Evolutionary conservation across 1,284 basidiomycete genomes (phyloP).

Genomic region (Puccinia horiana): DNA sequence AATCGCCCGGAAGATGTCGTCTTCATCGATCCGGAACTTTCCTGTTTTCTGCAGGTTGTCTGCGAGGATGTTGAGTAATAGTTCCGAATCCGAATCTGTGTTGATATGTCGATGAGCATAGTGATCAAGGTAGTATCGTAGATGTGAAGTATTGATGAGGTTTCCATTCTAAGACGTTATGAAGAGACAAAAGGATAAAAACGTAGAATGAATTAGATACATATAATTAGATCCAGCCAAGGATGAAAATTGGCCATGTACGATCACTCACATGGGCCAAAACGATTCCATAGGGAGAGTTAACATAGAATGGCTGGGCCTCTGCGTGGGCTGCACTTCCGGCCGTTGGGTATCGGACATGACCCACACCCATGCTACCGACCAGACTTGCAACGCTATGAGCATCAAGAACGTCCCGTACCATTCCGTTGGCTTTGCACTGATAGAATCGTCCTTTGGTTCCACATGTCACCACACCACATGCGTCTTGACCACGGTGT

Average conservation of each 20-base stretch:
- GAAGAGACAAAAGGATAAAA: no score
- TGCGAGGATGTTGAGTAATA: conserved; percentile 95
- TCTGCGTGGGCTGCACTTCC: conserved; percentile 97
- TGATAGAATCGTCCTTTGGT: conserved; percentile 93
- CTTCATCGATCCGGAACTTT: conserved; percentile 99
- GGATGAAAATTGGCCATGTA: background rate
- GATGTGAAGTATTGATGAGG: conserved; percentile 84
- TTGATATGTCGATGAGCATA: conserved; percentile 98
- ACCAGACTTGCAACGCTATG: conserved; percentile 74
- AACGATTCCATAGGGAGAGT: conserved; percentile 97
- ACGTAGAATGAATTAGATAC: conserved; percentile 27
- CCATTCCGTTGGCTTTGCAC: conserved; percentile 99
- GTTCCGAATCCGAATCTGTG: conserved; percentile 95
- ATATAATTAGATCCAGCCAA: conserved; percentile 20
- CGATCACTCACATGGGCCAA: conserved; percentile 80
- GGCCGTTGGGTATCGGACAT: conserved; percentile 96
- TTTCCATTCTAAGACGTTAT: conserved; percentile 79
- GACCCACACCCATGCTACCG: conserved; percentile 96
- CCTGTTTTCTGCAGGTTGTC: conserved; percentile 97
- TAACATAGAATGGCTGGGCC: conserved; percentile 99
- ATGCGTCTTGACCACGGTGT: conserved; percentile 96
- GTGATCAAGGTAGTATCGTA: conserved; percentile 90
- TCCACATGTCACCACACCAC: conserved; percentile 95
- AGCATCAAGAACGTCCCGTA: conserved; percentile 92
- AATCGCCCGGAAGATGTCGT: conserved; percentile 96